These are phyloP conservation scores for Pleurotus cornucopiae DNA, from an alignment of 768 basidiomycete genomes.

Conservation along the genomic window DNA sequence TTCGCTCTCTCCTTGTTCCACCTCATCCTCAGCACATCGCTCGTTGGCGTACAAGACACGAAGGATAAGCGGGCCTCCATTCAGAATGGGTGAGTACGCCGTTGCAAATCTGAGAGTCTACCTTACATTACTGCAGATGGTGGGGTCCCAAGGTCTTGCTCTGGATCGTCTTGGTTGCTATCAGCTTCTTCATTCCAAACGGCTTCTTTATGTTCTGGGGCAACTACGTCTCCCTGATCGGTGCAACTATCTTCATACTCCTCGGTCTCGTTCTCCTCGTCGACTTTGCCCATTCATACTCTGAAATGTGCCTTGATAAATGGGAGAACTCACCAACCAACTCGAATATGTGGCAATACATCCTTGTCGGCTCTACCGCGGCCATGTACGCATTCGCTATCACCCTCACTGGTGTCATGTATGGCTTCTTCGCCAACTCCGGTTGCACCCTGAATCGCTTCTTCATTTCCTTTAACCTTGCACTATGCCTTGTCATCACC, in stretches of 20 bases:
- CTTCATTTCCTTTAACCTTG: slow-evolving; percentile 94
- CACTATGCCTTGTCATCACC: slow-evolving; percentile 74
- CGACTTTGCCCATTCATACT: slow-evolving; percentile 99
- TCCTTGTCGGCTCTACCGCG: slow-evolving; percentile 90
- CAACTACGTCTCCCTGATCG: slow-evolving; percentile 86
- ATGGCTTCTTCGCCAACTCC: slow-evolving; percentile 84
- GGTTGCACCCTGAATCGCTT: slow-evolving; percentile 93
- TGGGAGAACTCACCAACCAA: slow-evolving; percentile 76
- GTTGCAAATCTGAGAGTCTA: neutral
- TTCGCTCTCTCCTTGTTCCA: slow-evolving; percentile 93
- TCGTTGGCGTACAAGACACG: slow-evolving; percentile 88
- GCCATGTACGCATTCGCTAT: slow-evolving; percentile 82
- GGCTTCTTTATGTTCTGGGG: slow-evolving; percentile 99
- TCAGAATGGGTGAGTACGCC: slow-evolving; percentile 80
- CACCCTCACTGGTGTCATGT: slow-evolving; percentile 83
- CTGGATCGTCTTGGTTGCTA: slow-evolving; percentile 77
- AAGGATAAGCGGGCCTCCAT: slow-evolving; percentile 90
- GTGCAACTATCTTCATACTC: slow-evolving; percentile 92
- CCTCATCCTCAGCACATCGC: slow-evolving; percentile 67
- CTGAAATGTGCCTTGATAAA: slow-evolving; percentile 92
- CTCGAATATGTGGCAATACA: slow-evolving; percentile 94
- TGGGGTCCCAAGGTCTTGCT: slow-evolving; percentile 96
- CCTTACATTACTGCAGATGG: slow-evolving; percentile 54
- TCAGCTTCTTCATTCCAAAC: slow-evolving; percentile 95
- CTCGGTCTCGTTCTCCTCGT: slow-evolving; percentile 95